A percentile compares a stretch with the other conserved stretches of the same genome.
Evolutionary conservation across 192 early-diverging fungal genomes (phyloP).

Genomic region (Cladochytrium replicatum): DNA sequence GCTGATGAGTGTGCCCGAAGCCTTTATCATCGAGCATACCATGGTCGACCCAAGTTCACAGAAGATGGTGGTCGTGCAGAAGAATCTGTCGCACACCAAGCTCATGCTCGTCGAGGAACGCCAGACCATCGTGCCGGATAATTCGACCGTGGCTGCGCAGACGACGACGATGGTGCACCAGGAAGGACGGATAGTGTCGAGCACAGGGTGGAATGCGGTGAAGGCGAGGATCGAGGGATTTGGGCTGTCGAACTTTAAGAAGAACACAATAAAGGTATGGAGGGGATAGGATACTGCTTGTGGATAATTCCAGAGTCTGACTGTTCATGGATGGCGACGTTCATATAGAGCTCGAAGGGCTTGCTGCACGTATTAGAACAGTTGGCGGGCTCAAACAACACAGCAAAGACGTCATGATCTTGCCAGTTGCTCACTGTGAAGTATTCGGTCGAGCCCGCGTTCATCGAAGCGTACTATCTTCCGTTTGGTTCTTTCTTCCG

Average conservation of each 20-base stretch:
- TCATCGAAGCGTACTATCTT: too few species aligned
- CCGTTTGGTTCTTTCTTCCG: too few species aligned
- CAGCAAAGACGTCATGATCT: too few species aligned
- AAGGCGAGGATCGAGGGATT: slow-evolving; percentile 77
- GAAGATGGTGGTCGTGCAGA: slow-evolving; percentile 72
- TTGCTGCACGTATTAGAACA: slow-evolving; percentile 33
- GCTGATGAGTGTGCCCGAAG: slow-evolving; percentile 73
- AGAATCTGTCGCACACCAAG: slow-evolving; percentile 88
- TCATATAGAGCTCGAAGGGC: slow-evolving; percentile 28
- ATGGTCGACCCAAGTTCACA: slow-evolving; percentile 64
- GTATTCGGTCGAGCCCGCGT: too few species aligned
- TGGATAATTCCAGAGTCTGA: too few species aligned
- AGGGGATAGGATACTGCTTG: too few species aligned
- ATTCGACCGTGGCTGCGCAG: background rate
- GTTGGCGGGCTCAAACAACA: too few species aligned
- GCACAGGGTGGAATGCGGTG: slow-evolving; percentile 70
- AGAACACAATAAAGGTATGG: slow-evolving; percentile 54
- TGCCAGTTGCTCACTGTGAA: too few species aligned
- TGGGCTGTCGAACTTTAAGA: slow-evolving; percentile 75
- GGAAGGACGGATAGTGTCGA: slow-evolving; percentile 76
- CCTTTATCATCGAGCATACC: slow-evolving; percentile 86
- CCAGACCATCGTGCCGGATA: slow-evolving; percentile 59
- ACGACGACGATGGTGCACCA: background rate
- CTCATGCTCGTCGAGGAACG: slow-evolving; percentile 88
- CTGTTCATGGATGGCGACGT: too few species aligned